Evolutionary conservation across 1,139 yeast genomes (phyloP).

Genomic region (Yamadazyma triangularis): DNA sequence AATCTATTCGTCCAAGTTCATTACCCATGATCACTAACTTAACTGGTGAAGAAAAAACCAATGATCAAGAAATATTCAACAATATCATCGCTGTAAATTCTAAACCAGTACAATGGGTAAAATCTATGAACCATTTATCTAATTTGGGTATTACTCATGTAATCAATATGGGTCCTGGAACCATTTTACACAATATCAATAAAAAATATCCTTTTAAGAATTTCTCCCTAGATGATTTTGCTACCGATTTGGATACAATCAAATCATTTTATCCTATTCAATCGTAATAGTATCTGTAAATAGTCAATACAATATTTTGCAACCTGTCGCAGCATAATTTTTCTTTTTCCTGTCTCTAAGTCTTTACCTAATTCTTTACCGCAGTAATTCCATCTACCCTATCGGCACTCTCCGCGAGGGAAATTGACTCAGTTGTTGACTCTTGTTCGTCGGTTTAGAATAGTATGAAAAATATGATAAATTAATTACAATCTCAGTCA

Average conservation of each 20-base stretch:
- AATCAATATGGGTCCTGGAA: slow-evolving; percentile 38
- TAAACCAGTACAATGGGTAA: slow-evolving; percentile 41
- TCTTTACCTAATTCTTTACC: too few relatives aligned
- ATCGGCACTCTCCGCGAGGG: too few relatives aligned
- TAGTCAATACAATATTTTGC: too few relatives aligned
- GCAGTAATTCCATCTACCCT: too few relatives aligned
- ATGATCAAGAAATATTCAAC: slow-evolving; percentile 5
- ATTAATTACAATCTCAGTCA: too few relatives aligned
- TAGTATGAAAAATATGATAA: too few relatives aligned
- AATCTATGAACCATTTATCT: slow-evolving; percentile 23
- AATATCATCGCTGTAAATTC: slow-evolving; percentile 34
- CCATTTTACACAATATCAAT: slow-evolving; percentile 23
- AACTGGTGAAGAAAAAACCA: slow-evolving; percentile 19
- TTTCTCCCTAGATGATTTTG: slow-evolving; percentile 6
- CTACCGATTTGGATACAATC: neutral
- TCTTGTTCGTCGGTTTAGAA: too few relatives aligned
- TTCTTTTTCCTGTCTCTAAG: too few relatives aligned
- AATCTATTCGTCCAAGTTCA: slow-evolving; percentile 12
- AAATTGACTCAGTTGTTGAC: too few relatives aligned
- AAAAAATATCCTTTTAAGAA: slow-evolving; percentile 11
- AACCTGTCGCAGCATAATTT: too few relatives aligned
- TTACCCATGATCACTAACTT: slow-evolving; percentile 34
- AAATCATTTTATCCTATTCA: too few relatives aligned
- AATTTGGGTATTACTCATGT: slow-evolving; percentile 16
- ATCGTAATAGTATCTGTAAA: too few relatives aligned